A percentile compares a stretch with the other conserved stretches of the same genome.
Conservation (phyloP, 2,329 filamentous ascomycete species). For the Pochonia chlamydosporia region DNA sequence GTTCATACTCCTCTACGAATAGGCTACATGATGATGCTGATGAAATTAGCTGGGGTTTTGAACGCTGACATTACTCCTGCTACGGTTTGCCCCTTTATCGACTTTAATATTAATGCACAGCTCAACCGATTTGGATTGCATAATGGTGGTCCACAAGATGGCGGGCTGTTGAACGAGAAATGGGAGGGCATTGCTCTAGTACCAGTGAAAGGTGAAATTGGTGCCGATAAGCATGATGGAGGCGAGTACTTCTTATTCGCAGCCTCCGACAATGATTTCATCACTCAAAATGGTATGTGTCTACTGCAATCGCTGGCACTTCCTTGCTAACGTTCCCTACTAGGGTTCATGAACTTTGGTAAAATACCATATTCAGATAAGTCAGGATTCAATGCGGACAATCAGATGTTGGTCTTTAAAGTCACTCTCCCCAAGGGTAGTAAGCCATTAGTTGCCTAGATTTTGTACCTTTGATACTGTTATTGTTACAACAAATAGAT, state of each 20-base stretch:
- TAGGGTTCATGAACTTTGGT: conserved; percentile 51
- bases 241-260: conserved; percentile 64
- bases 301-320: neutral
- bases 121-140: conserved; percentile 60
- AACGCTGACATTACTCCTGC: conserved; percentile 49
- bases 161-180: conserved; percentile 63
- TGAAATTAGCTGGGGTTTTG: conserved; percentile 41
- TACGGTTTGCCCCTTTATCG: conserved; percentile 59
- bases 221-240: conserved; percentile 36
- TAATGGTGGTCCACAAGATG: conserved; percentile 59
- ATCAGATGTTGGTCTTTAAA: conserved; percentile 59
- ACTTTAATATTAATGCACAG: conserved; percentile 62
- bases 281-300: conserved; percentile 58
- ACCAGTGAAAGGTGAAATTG: too few relatives aligned
- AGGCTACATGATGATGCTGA: neutral
- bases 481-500: neutral
- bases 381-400: conserved; percentile 53
- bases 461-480: too few relatives aligned
- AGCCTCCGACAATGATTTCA: conserved; percentile 69
- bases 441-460: conserved; percentile 14
- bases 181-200: conserved; percentile 66
- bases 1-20: neutral
- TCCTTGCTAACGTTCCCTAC: neutral
- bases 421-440: conserved; percentile 32
- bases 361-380: conserved; percentile 48